phyloP scores from a whole-genome alignment of 2,329 filamentous ascomycete species.

The Microdochium paspali region DNA sequence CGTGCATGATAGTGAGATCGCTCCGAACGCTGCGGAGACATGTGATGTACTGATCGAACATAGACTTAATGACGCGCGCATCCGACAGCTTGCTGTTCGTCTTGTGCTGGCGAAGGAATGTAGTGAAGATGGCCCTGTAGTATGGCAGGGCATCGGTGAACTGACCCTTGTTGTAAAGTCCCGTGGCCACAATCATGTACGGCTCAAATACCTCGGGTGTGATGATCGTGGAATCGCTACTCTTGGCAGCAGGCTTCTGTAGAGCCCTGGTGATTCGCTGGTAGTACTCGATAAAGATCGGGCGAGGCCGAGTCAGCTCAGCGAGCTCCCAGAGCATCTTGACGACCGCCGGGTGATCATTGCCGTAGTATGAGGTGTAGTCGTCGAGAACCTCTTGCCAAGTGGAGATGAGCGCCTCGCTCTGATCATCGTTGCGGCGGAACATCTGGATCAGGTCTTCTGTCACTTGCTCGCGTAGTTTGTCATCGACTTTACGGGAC shows the following conservation, averaged over 20 bases:
- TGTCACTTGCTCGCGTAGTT: slow-evolving; percentile 11
- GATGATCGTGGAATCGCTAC: slow-evolving; percentile 20
- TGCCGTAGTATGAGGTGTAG: slow-evolving; percentile 22
- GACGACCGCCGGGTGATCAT: slow-evolving; percentile 22
- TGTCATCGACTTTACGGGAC: slow-evolving; percentile 18
- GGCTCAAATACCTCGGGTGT: slow-evolving; percentile 26
- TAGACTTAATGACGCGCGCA: slow-evolving; percentile 18
- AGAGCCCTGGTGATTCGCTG: slow-evolving; percentile 22
- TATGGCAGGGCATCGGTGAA: slow-evolving; percentile 24
- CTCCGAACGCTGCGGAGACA: slow-evolving; percentile 22
- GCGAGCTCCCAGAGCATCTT: slow-evolving; percentile 24
- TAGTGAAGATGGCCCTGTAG: slow-evolving; percentile 24
- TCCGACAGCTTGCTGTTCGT: slow-evolving; percentile 21
- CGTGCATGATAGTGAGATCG: slow-evolving; percentile 20
- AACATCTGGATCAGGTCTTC: slow-evolving; percentile 18
- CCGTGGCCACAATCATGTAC: slow-evolving; percentile 23
- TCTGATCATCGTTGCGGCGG: slow-evolving; percentile 13
- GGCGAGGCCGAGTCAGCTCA: slow-evolving; percentile 22
- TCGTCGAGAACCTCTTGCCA: slow-evolving; percentile 27
- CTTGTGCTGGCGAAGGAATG: slow-evolving; percentile 23
- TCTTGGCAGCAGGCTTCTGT: slow-evolving; percentile 19
- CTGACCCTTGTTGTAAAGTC: slow-evolving; percentile 25
- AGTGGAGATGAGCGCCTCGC: slow-evolving; percentile 23
- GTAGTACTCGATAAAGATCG: slow-evolving; percentile 26
- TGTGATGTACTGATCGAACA: slow-evolving; percentile 23